Evolutionary conservation across 768 basidiomycete genomes (phyloP).

Genomic region (Naganishia friedmannii): DNA sequence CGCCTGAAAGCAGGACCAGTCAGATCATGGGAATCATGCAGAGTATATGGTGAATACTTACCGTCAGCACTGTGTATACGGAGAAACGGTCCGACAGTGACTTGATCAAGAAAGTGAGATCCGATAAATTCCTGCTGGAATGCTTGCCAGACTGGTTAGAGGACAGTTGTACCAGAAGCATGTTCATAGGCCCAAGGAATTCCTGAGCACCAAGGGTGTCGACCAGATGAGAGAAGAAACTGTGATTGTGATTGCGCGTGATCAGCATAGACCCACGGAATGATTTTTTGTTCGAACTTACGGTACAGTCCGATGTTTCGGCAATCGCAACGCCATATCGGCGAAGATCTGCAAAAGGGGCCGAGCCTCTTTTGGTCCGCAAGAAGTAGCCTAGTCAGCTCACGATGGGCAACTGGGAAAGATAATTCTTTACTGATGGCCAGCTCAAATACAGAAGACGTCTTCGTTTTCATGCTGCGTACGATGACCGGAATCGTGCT

Average conservation of each 20-base stretch:
- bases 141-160: constrained; percentile 1
- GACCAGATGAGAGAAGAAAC: constrained; percentile 80
- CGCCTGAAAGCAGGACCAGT: constrained; percentile 27
- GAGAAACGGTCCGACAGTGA: constrained; percentile 19
- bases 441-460: constrained; percentile 61
- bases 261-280: neutral
- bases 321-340: constrained; percentile 85
- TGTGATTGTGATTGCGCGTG: constrained; percentile 53
- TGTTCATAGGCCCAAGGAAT: constrained; percentile 75
- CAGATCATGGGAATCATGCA: constrained; percentile 54
- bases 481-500: constrained; percentile 92
- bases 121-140: neutral
- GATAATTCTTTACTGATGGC: constrained; percentile 56
- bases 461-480: constrained; percentile 65
- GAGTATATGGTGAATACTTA: constrained; percentile 36
- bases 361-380: constrained; percentile 56
- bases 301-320: constrained; percentile 83
- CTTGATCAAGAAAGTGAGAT: constrained; percentile 21
- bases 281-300: constrained; percentile 55
- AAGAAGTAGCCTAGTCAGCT: neutral
- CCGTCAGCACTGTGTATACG: constrained; percentile 7
- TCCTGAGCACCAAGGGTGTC: constrained; percentile 74
- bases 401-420: neutral
- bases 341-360: constrained; percentile 89
- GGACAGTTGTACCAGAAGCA: constrained; percentile 61